Base-by-base conservation (phyloP, 805 yeast genomes). In the Huiozyma sinensis region DNA sequence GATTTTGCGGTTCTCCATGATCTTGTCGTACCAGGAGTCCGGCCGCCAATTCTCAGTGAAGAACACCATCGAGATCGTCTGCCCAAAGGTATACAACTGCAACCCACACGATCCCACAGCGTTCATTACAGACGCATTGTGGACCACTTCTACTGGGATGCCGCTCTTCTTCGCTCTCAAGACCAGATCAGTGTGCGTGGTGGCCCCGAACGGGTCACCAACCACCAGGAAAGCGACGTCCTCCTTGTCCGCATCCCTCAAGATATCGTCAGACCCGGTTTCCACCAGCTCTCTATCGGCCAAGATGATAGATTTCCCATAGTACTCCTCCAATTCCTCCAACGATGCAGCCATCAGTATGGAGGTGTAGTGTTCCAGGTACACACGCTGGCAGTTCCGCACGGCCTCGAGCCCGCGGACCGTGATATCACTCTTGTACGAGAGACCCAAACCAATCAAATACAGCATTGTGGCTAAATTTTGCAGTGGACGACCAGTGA, bases 31-130 rank as follows among this genome's bases (percentile, higher is more conserved):
- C 70, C 94, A 90, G 36, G 95, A 83, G 63, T 90, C 97, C 1
- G 98, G 98, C 63, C 86, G 83, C 97, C 98, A 90, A 46, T 70
- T 68, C 17, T 90, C 97, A 28, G 95, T 89, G 72, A 92, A 90
- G 61, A 92, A 92, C 2, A 92, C 97, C 61, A 92, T 70, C 1
- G 96, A 87, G n/a, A 90, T 90, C 8, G 97, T 88, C 67, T 92
- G 97, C 7, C 98, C 98, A 65, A 89, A 90, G 55, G 83, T 88
- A 65, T 90, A 90, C 47, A 90, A 71, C 64, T 90, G 98, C 51
- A 92, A 73, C 24, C 98, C 98, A 68, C 97, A 88, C 1, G 97
- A 95, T 13, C 98, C 98, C 28, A 90, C 95, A 0, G 97, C 98
- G 60, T 90, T 90, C 96, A 92, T 88, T 9, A 90, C 92, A 12